Conservation (phyloP, 2,329 filamentous ascomycete species). For the Pestalotiopsis sp. region DNA sequence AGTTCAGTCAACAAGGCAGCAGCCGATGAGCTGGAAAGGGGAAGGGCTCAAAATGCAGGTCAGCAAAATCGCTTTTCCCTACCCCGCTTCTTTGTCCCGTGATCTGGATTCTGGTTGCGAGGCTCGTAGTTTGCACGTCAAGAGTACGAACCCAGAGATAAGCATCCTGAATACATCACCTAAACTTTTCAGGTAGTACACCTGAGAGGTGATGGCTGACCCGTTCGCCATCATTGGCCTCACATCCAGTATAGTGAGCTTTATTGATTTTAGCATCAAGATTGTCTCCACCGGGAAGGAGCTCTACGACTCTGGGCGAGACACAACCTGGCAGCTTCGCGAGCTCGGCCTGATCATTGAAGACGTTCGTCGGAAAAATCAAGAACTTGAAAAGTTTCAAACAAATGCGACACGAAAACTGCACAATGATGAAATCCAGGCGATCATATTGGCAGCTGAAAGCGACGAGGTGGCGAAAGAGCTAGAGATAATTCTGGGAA, state of each 20-base stretch:
- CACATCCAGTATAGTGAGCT: neutral
- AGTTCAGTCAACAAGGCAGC: no score
- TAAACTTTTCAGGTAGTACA: no score
- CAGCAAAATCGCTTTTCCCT: no score
- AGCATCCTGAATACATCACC: no score
- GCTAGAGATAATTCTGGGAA: neutral
- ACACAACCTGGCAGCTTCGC: neutral
- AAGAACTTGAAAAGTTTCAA: neutral
- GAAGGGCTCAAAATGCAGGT: no score
- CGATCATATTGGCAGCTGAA: neutral
- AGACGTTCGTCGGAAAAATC: neutral
- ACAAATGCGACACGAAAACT: neutral
- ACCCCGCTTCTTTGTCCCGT: no score
- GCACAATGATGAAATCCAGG: neutral
- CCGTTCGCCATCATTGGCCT: neutral
- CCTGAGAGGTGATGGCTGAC: neutral
- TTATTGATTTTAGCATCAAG: neutral
- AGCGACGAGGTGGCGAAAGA: neutral
- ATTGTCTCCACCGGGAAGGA: neutral
- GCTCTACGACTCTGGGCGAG: neutral
- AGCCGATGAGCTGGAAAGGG: no score
- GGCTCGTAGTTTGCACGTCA: no score
- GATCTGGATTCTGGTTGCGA: no score
- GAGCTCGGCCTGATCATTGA: neutral
- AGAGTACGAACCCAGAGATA: no score